Conservation (phyloP, 202 grass and related monocot species). For the Carex arenaria region DNA sequence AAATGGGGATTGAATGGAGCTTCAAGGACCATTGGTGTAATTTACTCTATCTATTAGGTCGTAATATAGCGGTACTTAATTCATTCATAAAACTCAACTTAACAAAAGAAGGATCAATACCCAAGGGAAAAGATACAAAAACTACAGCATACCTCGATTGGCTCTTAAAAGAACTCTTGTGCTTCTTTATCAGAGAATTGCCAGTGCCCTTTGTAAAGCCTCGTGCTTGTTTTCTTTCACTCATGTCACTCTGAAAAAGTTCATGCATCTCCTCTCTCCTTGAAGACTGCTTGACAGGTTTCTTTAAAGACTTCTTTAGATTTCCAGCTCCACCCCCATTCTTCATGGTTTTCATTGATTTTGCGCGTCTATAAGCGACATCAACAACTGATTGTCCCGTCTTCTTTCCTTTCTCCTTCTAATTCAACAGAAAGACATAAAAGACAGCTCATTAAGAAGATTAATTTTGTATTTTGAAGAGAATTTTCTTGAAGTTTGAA, state of each 20-base stretch:
- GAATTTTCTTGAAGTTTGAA: neutral
- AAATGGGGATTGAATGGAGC: neutral
- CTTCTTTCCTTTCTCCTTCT: conserved; percentile 47
- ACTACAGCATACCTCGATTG: conserved; percentile 64
- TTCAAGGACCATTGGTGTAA: neutral
- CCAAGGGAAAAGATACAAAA: neutral
- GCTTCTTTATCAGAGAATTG: conserved; percentile 38
- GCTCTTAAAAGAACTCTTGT: conserved; percentile 87
- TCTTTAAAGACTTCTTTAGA: conserved; percentile 48
- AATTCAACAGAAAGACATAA: conserved; percentile 27
- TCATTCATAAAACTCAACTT: neutral
- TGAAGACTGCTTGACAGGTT: conserved; percentile 36
- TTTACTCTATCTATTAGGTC: neutral
- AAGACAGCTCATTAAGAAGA: neutral
- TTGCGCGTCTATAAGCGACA: conserved; percentile 69
- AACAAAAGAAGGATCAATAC: neutral
- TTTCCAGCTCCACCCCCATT: conserved; percentile 36
- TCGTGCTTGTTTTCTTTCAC: conserved; percentile 67
- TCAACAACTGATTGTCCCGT: conserved; percentile 63
- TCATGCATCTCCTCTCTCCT: conserved; percentile 92
- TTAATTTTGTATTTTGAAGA: conserved; percentile 13
- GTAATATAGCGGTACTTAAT: neutral
- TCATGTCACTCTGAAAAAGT: conserved; percentile 91
- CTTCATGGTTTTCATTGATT: conserved; percentile 71
- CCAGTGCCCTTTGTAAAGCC: conserved; percentile 44